phyloP scores from a whole-genome alignment of 1,139 yeast genomes.

The Debaryomyces robertsiae region DNA sequence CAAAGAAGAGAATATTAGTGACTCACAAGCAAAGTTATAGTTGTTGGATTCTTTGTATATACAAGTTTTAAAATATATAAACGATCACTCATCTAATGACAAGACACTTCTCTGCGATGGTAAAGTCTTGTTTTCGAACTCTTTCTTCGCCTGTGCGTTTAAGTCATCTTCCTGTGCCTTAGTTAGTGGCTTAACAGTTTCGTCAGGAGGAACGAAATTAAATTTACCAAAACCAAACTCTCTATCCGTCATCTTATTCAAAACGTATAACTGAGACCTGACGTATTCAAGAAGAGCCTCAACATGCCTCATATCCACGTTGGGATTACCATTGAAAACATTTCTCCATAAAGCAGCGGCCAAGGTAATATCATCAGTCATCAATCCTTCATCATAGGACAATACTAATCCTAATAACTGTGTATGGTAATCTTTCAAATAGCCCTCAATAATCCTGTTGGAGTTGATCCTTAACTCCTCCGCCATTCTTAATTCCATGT shows the following conservation, averaged over 20 bases:
- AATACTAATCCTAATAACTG: constrained; percentile 88
- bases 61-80: constrained; percentile 6
- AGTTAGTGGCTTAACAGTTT: constrained; percentile 72
- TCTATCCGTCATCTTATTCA: constrained; percentile 82
- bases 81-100: constrained; percentile 57
- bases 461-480: constrained; percentile 84
- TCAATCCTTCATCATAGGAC: constrained; percentile 91
- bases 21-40: constrained; percentile 20
- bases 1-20: constrained; percentile 19
- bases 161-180: constrained; percentile 56
- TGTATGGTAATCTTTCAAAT: constrained; percentile 85
- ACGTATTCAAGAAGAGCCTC: constrained; percentile 88
- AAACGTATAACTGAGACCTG: constrained; percentile 83
- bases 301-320: constrained; percentile 78
- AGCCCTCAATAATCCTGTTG: constrained; percentile 82
- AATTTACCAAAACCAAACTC: constrained; percentile 93
- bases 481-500: constrained; percentile 81
- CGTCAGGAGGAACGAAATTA: constrained; percentile 81
- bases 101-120: constrained; percentile 68
- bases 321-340: constrained; percentile 80
- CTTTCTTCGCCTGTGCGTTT: constrained; percentile 41
- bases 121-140: constrained; percentile 40
- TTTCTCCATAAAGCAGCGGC: constrained; percentile 94
- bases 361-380: constrained; percentile 77
- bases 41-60: constrained; percentile 6